A percentile compares a stretch with the other conserved stretches of the same genome.
Evolutionary conservation across 2,329 filamentous ascomycete genomes (phyloP).

Genomic region (Alternaria panax): DNA sequence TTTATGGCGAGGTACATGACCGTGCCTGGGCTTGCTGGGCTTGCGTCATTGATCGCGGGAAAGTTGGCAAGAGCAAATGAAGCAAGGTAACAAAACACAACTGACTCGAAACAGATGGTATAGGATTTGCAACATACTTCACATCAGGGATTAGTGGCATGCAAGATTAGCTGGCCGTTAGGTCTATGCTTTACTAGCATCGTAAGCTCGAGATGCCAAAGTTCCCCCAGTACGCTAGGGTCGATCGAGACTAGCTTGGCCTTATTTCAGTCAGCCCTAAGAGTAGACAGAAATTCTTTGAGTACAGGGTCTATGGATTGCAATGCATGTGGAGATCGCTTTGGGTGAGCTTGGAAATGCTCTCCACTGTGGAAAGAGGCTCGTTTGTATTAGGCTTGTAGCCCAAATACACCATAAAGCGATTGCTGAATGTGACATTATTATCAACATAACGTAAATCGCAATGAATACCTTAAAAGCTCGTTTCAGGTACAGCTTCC

Average conservation of each 20-base stretch:
- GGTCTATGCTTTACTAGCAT: not conserved
- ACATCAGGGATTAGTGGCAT: not conserved
- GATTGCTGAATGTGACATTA: not conserved
- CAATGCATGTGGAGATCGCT: not conserved
- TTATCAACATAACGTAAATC: not conserved
- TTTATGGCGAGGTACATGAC: slow-evolving; percentile 32
- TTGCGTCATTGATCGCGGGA: slow-evolving; percentile 40
- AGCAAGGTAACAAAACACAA: slow-evolving; percentile 16
- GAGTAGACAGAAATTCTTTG: not conserved
- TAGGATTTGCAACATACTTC: not conserved
- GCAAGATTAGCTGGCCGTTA: slow-evolving; percentile 3
- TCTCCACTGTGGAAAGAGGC: not conserved
- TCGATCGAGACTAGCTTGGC: not conserved
- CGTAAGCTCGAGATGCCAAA: not conserved
- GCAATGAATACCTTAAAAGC: not conserved
- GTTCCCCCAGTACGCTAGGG: not conserved
- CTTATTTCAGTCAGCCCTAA: not conserved
- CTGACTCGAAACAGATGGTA: slow-evolving; percentile 9
- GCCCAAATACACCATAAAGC: not conserved
- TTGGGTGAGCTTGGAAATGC: not conserved
- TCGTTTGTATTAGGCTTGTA: not conserved
- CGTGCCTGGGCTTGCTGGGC: slow-evolving; percentile 30
- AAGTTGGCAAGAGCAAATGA: slow-evolving; percentile 37
- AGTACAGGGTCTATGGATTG: not conserved
- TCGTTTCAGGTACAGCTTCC: not conserved